Evolutionary conservation across 75 land plant genomes (phyloP), one percentile per base, ranked within the genome.

Genomic region (Adiantum capillusveneris): DNA sequence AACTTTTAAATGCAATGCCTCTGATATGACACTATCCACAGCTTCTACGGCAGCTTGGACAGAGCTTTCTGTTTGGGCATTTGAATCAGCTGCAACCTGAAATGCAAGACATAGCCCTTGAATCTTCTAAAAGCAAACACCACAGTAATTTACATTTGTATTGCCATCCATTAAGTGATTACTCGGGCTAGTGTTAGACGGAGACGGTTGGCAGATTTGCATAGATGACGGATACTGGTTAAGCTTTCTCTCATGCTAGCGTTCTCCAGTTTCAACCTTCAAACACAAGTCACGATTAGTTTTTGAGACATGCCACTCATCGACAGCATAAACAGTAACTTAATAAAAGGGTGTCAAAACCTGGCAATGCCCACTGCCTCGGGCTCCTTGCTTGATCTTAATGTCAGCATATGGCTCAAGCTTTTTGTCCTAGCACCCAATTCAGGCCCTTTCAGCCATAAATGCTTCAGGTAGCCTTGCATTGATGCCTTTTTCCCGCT

Each of bases 171-270:
- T n/a, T n/a, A n/a, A n/a, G n/a, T 13, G 13, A 39, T 0, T 55
- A 69, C 71, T 54, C 46, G 56, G 30, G 55, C 65, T 28, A 91
- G 80, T 44, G 82, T 66, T 44, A 79, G 56, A 25, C 85, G 93
- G 28, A 88, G 84, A 39, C 77, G 79, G 28, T 72, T 84, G 57
- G 82, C 65, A 25, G 84, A 74, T 49, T 83, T 68, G 9, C 80
- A 80, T 16, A 93, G 75, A 55, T 77, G 87, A 63, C 81, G 90
- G 60, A 93, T 71, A 53, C 71, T 79, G 61, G 85, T 65, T 29
- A 93, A 65, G 67, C 87, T 85, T 64, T 93, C 98, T 59, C 73
- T 83, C 30, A 93, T 81, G 2, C 84, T 70, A 27, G 87, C 98
- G 85, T 83, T 83, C 70, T 93, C 98, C 60, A 82, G 75, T 71